A percentile compares a stretch with the other conserved stretches of the same genome.
phyloP scores from a whole-genome alignment of 2,329 filamentous ascomycete species.

The Thelonectria rubi region DNA sequence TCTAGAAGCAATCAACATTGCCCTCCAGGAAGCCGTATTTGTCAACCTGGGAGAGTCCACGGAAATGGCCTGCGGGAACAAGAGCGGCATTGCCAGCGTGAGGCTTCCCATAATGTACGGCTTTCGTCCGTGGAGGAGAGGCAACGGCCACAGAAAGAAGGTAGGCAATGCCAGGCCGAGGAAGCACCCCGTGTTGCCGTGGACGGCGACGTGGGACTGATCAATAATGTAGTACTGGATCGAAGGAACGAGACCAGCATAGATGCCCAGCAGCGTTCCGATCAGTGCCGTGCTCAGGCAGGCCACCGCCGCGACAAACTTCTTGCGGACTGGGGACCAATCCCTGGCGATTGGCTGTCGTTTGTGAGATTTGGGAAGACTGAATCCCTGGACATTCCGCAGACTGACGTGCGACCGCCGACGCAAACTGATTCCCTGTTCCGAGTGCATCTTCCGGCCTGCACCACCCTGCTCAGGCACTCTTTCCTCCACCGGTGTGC shows the following conservation, averaged over 20 bases:
- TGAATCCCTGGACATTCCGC: constrained; percentile 59
- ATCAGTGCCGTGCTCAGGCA: constrained; percentile 78
- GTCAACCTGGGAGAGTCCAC: constrained; percentile 67
- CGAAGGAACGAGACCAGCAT: constrained; percentile 79
- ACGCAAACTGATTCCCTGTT: constrained; percentile 55
- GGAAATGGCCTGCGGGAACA: constrained; percentile 79
- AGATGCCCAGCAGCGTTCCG: constrained; percentile 77
- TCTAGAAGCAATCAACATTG: constrained; percentile 69
- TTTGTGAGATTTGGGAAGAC: constrained; percentile 62
- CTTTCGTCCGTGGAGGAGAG: constrained; percentile 78
- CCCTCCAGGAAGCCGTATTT: constrained; percentile 63
- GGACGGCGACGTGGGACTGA: constrained; percentile 70
- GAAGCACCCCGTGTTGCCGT: constrained; percentile 79
- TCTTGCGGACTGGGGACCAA: constrained; percentile 73
- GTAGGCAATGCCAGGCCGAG: constrained; percentile 75
- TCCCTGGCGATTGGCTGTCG: constrained; percentile 75
- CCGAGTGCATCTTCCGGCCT: constrained; percentile 38
- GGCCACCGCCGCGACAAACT: constrained; percentile 72
- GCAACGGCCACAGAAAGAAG: constrained; percentile 77
- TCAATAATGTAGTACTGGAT: constrained; percentile 82
- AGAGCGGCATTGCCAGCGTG: constrained; percentile 73
- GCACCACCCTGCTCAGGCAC: constrained; percentile 40
- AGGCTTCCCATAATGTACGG: constrained; percentile 78
- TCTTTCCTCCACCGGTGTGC: constrained; percentile 34
- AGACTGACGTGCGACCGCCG: constrained; percentile 65